These are phyloP conservation scores for Talaromyces sp. DNA, from an alignment of 2,329 filamentous ascomycete genomes.

Conservation along the genomic window DNA sequence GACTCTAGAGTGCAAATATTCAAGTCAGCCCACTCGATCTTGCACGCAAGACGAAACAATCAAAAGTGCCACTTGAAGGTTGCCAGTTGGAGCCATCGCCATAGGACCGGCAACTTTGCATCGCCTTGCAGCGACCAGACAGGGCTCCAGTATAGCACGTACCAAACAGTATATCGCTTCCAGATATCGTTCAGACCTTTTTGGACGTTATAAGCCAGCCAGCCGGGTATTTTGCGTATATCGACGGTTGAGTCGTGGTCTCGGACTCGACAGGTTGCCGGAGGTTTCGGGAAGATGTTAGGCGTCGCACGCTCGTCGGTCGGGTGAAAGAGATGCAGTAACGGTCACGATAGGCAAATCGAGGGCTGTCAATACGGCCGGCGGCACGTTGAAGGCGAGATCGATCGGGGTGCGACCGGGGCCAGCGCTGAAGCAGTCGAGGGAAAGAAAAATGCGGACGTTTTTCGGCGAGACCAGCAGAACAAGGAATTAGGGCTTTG, in stretches of 20 bases:
- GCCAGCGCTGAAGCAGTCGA: conserved; percentile 2
- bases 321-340: not conserved
- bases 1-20: not conserved
- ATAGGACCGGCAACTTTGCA: not conserved
- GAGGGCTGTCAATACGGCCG: not conserved
- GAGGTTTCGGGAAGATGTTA: conserved; percentile 8
- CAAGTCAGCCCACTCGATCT: not conserved
- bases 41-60: not conserved
- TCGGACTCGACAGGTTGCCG: conserved; percentile 6
- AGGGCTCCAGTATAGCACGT: not conserved
- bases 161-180: not conserved
- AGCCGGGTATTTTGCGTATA: not conserved
- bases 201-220: not conserved
- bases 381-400: not conserved
- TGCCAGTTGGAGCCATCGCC: not conserved
- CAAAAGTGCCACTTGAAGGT: not conserved
- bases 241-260: conserved; percentile 1
- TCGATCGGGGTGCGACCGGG: not conserved
- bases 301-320: conserved; percentile 4
- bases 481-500: conserved; percentile 35
- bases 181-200: not conserved
- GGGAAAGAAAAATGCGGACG: conserved; percentile 11
- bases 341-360: not conserved
- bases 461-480: conserved; percentile 13
- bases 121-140: not conserved